Conservation (phyloP, 1,139 yeast species). For the Yamadazyma oceani region DNA sequence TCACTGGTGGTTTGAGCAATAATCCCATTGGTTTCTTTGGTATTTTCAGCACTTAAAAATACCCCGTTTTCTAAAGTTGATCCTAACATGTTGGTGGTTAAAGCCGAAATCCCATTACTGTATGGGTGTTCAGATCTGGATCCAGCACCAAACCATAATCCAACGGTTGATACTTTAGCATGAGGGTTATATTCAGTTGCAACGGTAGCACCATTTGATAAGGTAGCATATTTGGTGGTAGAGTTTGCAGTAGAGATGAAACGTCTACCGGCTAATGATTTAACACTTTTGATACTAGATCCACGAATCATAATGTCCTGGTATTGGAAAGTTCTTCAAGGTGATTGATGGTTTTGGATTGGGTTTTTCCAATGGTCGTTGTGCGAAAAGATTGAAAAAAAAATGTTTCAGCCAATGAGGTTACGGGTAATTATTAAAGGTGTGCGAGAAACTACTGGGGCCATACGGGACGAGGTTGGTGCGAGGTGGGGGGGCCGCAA, state of each 20-base stretch:
- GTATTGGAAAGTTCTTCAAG: constrained; percentile 4
- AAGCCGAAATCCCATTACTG: constrained; percentile 76
- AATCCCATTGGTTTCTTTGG: constrained; percentile 56
- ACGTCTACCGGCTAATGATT: constrained; percentile 41
- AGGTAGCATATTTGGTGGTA: constrained; percentile 66
- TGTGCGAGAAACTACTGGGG: not conserved
- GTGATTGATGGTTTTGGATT: not conserved
- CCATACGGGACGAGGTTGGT: not conserved
- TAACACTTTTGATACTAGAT: constrained; percentile 13
- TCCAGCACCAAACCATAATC: constrained; percentile 73
- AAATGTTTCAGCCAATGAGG: constrained; percentile 11
- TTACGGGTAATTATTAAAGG: constrained; percentile 9
- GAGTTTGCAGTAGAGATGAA: constrained; percentile 58
- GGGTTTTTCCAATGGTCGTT: not conserved
- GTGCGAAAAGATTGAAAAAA: not conserved
- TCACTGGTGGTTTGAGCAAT: constrained; percentile 50
- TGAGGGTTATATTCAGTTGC: constrained; percentile 64
- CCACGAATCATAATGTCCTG: constrained; percentile 18
- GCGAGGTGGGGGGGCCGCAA: not conserved
- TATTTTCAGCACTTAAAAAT: constrained; percentile 42
- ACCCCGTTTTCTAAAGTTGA: constrained; percentile 45
- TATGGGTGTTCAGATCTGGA: constrained; percentile 75
- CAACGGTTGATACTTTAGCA: constrained; percentile 60
- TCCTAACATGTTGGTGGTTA: constrained; percentile 55
- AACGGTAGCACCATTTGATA: constrained; percentile 70